Evolutionary conservation across 129 eudicot genomes (phyloP).

Genomic region (Erigeron canadensis): DNA sequence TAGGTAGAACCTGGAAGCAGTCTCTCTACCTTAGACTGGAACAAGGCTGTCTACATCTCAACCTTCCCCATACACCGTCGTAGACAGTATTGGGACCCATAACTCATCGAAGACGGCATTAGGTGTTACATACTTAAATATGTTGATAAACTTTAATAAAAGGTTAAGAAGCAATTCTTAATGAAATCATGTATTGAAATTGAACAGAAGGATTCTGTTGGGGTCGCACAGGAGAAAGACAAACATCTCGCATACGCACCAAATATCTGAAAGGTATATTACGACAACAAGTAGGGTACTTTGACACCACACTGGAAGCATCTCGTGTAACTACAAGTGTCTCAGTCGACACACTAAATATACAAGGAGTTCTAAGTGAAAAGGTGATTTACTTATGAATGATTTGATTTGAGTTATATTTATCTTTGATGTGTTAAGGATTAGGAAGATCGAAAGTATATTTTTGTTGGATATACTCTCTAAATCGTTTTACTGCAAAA

Average conservation of each 20-base stretch:
- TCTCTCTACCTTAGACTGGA: too few relatives aligned
- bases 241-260: constrained; percentile 42
- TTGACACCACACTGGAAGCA: constrained; percentile 39
- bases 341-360: constrained; percentile 39
- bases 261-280: constrained; percentile 48
- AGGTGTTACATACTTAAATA: too few relatives aligned
- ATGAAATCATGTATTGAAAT: neutral
- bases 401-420: neutral
- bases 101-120: too few relatives aligned
- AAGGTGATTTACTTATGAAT: constrained; percentile 33
- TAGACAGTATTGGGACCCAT: too few relatives aligned
- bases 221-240: constrained; percentile 62
- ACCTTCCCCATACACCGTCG: too few relatives aligned
- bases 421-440: neutral
- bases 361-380: constrained; percentile 51
- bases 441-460: neutral
- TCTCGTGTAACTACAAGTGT: constrained; percentile 45
- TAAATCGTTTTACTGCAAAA: neutral
- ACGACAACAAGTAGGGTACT: constrained; percentile 56
- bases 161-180: constrained; percentile 9
- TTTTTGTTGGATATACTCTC: neutral
- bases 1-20: too few relatives aligned
- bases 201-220: constrained; percentile 52
- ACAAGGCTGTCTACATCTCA: too few relatives aligned
- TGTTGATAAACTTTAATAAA: neutral